These are phyloP conservation scores for Acacia crassicarpa DNA, from an alignment of 306 rosid genomes.

Conservation along the genomic window DNA sequence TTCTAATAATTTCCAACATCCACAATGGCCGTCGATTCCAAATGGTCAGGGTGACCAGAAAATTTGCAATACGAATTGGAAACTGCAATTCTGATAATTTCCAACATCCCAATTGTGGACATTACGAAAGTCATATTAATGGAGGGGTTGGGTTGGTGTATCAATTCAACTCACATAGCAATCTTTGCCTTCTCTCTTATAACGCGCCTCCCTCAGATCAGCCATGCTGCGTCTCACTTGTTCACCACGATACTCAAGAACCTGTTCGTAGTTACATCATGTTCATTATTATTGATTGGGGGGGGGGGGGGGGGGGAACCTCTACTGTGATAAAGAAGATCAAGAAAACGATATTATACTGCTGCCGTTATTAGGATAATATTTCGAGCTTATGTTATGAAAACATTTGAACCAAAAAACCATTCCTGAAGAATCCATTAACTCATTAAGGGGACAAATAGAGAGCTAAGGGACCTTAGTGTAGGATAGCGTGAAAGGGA, in stretches of 20 bases:
- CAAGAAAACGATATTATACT: constrained; percentile 1
- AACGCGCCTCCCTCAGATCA: constrained; percentile 89
- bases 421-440: constrained; percentile 11
- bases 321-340: background rate
- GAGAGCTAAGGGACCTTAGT: background rate
- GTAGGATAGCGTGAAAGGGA: background rate
- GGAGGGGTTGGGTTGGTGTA: background rate
- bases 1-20: background rate
- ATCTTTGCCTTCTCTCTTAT: constrained; percentile 84
- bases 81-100: background rate
- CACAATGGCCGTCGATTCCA: background rate
- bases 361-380: constrained; percentile 5
- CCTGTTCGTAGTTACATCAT: constrained; percentile 50
- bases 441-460: too few relatives aligned
- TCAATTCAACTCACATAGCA: constrained; percentile 73
- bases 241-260: constrained; percentile 99
- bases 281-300: constrained; percentile 17
- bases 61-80: background rate
- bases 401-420: constrained; percentile 12
- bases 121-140: background rate
- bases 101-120: background rate
- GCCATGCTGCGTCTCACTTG: constrained; percentile 93
- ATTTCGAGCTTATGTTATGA: constrained; percentile 9
- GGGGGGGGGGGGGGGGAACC: too few relatives aligned
- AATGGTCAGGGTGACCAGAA: background rate